Evolutionary conservation across 2,329 filamentous ascomycete genomes (phyloP).

Genomic region (Beauveria sp.): DNA sequence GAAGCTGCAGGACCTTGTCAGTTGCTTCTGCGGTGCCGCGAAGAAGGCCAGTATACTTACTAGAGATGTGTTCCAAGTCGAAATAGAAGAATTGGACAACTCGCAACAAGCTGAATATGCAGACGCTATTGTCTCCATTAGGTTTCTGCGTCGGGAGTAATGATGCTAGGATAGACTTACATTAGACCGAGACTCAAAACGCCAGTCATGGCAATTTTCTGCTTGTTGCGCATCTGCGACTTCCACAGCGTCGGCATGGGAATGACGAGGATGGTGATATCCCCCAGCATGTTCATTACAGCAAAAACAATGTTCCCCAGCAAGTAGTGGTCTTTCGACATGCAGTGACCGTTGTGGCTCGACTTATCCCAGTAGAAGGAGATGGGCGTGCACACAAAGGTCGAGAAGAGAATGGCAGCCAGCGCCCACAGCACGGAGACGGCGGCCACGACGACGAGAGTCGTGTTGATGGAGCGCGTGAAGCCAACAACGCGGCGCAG

Average conservation of each 20-base stretch:
- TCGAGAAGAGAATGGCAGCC: conserved; percentile 5
- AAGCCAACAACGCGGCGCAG: conserved; percentile 7
- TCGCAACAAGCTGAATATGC: conserved; percentile 6
- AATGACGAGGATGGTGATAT: conserved; percentile 5
- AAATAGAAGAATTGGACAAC: conserved; percentile 9
- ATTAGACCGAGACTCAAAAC: conserved; percentile 10
- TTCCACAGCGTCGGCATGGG: conserved; percentile 8
- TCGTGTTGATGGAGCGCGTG: neutral
- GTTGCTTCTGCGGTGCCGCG: neutral
- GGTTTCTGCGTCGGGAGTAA: neutral
- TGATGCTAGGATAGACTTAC: neutral
- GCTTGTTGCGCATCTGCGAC: neutral
- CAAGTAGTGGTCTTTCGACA: neutral
- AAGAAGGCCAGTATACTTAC: neutral
- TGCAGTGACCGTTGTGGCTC: neutral
- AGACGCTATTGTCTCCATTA: conserved; percentile 6
- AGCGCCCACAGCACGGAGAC: neutral
- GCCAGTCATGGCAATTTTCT: conserved; percentile 8
- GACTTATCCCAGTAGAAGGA: conserved; percentile 12
- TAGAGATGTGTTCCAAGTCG: conserved; percentile 7
- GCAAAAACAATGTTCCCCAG: conserved; percentile 1
- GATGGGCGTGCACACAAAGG: conserved; percentile 8
- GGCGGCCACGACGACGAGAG: neutral
- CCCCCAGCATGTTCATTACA: neutral
- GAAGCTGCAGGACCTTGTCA: conserved; percentile 1